These are phyloP conservation scores for Obelidium mucronatum DNA, from an alignment of 192 early-diverging fungal species.

Conservation along the genomic window DNA sequence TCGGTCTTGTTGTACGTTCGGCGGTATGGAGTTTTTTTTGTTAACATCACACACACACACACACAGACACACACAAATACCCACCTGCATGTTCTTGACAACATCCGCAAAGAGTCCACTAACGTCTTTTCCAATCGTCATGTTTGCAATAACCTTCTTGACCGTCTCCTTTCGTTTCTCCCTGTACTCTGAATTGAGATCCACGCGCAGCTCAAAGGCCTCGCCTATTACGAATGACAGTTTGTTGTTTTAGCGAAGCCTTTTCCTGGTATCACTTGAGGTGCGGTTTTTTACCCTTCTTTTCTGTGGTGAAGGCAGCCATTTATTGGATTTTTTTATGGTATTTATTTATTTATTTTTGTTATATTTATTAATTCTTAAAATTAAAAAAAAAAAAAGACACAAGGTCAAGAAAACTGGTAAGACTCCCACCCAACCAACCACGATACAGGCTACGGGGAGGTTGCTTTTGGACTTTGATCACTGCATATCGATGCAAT, in stretches of 20 bases:
- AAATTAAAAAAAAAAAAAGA: no score
- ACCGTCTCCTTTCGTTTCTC: conserved; percentile 97
- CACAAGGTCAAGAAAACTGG: no score
- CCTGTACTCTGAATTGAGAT: conserved; percentile 97
- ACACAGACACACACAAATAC: no score
- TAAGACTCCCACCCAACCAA: no score
- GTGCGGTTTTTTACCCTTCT: background rate
- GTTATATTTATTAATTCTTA: no score
- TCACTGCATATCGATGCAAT: no score
- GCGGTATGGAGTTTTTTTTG: background rate
- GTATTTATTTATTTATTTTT: no score
- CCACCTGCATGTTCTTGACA: conserved; percentile 88
- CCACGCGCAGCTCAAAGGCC: conserved; percentile 97
- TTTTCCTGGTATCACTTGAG: background rate
- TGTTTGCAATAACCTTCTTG: conserved; percentile 98
- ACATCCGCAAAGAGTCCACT: conserved; percentile 92
- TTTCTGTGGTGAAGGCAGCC: background rate
- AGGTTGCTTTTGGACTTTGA: no score
- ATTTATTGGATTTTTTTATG: no score
- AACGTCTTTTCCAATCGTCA: conserved; percentile 99
- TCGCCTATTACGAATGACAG: conserved; percentile 73
- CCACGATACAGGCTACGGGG: no score
- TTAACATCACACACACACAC: background rate
- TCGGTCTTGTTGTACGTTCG: conserved; percentile 5
- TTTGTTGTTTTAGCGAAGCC: background rate